phyloP scores from a whole-genome alignment of 164 flowering plant genomes.

The Saururus chinensis region DNA sequence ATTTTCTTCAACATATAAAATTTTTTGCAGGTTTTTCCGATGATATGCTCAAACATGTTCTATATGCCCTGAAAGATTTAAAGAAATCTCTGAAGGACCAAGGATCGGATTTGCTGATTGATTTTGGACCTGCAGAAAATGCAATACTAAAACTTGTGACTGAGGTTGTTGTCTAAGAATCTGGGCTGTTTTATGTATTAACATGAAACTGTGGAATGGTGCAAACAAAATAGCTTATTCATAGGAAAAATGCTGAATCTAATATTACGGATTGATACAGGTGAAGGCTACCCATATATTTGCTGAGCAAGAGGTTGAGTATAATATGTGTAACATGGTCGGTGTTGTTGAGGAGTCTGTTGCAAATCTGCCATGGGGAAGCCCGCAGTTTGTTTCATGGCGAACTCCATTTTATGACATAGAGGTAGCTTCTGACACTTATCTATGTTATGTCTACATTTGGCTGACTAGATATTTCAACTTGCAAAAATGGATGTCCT shows the following conservation, averaged over 20 bases:
- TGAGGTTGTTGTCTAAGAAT: slow-evolving; percentile 36
- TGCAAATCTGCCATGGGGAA: slow-evolving; percentile 14
- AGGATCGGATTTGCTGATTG: slow-evolving; percentile 65
- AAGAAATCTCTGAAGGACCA: slow-evolving; percentile 35
- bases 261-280: slow-evolving; percentile 27
- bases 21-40: slow-evolving; percentile 50
- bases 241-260: slow-evolving; percentile 8
- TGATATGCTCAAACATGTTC: slow-evolving; percentile 49
- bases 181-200: slow-evolving; percentile 14
- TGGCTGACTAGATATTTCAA: too few species aligned
- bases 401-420: slow-evolving; percentile 58
- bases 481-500: background rate
- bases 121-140: slow-evolving; percentile 57
- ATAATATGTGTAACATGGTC: slow-evolving; percentile 31
- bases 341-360: slow-evolving; percentile 31
- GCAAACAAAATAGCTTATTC: background rate
- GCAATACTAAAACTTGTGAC: slow-evolving; percentile 37
- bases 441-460: background rate
- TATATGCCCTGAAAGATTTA: slow-evolving; percentile 54
- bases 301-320: slow-evolving; percentile 75
- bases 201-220: slow-evolving; percentile 4
- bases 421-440: slow-evolving; percentile 24
- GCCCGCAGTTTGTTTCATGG: slow-evolving; percentile 37
- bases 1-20: background rate
- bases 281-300: slow-evolving; percentile 44